These are phyloP conservation scores for Trichoderma virens DNA, from an alignment of 495 filamentous ascomycete species.

Conservation along the genomic window DNA sequence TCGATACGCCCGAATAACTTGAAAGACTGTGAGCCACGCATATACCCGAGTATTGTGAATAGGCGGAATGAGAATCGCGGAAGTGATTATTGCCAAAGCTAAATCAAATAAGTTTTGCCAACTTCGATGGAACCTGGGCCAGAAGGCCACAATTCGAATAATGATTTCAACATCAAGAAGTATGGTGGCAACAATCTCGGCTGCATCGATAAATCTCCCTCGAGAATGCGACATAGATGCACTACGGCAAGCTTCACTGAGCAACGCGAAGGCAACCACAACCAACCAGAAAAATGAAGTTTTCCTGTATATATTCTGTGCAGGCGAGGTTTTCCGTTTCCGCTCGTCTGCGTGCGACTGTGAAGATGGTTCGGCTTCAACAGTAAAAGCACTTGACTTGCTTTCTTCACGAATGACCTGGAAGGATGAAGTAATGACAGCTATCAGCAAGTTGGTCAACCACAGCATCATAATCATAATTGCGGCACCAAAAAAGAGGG, in stretches of 20 bases:
- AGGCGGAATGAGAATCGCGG: constrained; percentile 75
- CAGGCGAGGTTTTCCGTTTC: constrained; percentile 39
- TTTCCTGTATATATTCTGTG: constrained; percentile 66
- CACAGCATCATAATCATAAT: constrained; percentile 93
- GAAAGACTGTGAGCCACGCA: constrained; percentile 86
- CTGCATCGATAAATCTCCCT: constrained; percentile 43
- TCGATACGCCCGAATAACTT: constrained; percentile 86
- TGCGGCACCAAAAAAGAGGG: constrained; percentile 76
- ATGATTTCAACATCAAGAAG: constrained; percentile 77
- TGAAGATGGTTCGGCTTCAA: constrained; percentile 48
- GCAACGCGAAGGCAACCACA: constrained; percentile 68
- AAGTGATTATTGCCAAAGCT: constrained; percentile 67
- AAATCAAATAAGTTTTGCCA: constrained; percentile 74
- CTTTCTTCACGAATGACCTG: constrained; percentile 98
- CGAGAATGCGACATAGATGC: constrained; percentile 57
- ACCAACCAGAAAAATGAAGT: constrained; percentile 72
- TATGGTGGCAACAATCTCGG: constrained; percentile 71
- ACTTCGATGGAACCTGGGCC: constrained; percentile 66
- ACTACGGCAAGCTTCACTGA: constrained; percentile 68
- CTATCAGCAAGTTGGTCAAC: constrained; percentile 94
- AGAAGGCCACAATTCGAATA: constrained; percentile 68
- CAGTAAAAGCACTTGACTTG: constrained; percentile 85
- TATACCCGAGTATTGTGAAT: constrained; percentile 73
- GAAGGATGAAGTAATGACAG: constrained; percentile 97
- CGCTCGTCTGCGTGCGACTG: constrained; percentile 35